A percentile compares a stretch with the other conserved stretches of the same genome.
phyloP scores from a whole-genome alignment of 768 basidiomycete species.

The Lactarius tabidus region DNA sequence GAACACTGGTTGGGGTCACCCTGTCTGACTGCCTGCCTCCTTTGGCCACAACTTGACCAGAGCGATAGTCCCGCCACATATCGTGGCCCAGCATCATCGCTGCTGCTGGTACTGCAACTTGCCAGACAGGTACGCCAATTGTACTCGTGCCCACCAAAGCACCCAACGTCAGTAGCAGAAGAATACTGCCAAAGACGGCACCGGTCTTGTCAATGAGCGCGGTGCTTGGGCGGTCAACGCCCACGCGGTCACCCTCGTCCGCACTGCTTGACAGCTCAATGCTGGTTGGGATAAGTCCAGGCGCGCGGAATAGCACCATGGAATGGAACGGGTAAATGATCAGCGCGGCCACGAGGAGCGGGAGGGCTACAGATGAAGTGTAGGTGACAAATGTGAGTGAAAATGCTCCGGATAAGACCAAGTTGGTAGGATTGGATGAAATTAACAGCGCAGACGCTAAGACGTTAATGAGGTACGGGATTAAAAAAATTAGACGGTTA shows the following conservation, averaged over 20 bases:
- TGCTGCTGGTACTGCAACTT: slow-evolving; percentile 80
- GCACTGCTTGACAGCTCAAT: slow-evolving; percentile 39
- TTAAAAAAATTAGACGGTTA: slow-evolving; percentile 25
- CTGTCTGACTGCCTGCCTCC: neutral
- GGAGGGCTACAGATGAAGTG: slow-evolving; percentile 79
- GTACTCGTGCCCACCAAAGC: slow-evolving; percentile 75
- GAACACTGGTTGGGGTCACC: neutral
- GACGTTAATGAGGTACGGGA: neutral
- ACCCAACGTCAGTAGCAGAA: slow-evolving; percentile 65
- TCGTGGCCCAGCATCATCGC: slow-evolving; percentile 68
- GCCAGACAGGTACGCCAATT: slow-evolving; percentile 76
- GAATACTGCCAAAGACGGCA: slow-evolving; percentile 65
- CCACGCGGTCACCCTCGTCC: slow-evolving; percentile 29
- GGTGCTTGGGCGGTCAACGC: slow-evolving; percentile 40
- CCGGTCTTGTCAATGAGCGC: slow-evolving; percentile 71
- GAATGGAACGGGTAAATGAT: slow-evolving; percentile 59
- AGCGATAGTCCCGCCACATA: slow-evolving; percentile 34
- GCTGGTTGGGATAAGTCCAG: slow-evolving; percentile 50
- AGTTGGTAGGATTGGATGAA: slow-evolving; percentile 91
- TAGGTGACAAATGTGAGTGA: slow-evolving; percentile 70
- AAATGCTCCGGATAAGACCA: slow-evolving; percentile 88
- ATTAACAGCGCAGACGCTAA: slow-evolving; percentile 56
- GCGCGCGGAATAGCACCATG: slow-evolving; percentile 50
- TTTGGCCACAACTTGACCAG: neutral
- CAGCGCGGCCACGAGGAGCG: slow-evolving; percentile 62